Evolutionary conservation across 1,139 yeast species (phyloP).

Genomic region (Yamadazyma oceani): DNA sequence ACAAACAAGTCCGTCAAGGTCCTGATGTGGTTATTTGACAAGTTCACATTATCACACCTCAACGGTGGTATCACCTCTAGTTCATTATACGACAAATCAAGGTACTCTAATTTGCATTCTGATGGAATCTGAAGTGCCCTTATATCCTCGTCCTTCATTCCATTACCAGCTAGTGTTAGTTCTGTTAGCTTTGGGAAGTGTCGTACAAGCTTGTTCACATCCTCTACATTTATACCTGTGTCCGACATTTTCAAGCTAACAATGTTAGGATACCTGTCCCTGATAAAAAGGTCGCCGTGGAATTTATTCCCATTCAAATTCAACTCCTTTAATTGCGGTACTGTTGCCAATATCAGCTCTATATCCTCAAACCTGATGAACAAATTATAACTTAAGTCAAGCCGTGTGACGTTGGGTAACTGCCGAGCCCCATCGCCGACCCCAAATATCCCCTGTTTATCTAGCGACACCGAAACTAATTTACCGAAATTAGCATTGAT

Average conservation of each 20-base stretch:
- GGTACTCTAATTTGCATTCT: conserved; percentile 14
- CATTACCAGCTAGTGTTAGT: conserved; percentile 52
- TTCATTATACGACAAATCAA: conserved; percentile 50
- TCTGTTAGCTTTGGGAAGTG: conserved; percentile 45
- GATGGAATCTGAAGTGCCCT: conserved; percentile 3
- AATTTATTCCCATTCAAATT: conserved; percentile 62
- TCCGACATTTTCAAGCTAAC: conserved; percentile 28
- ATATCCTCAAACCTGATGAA: conserved; percentile 43
- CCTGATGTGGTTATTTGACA: conserved; percentile 29
- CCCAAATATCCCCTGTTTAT: conserved; percentile 16
- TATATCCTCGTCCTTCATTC: conserved; percentile 26
- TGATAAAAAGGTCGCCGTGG: conserved; percentile 22
- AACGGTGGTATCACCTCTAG: conserved; percentile 33
- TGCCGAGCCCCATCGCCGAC: no score
- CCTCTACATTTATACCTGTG: conserved; percentile 25
- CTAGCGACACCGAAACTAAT: conserved; percentile 52
- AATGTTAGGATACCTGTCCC: conserved; percentile 22
- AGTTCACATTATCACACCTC: conserved; percentile 13
- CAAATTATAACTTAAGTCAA: conserved; percentile 68
- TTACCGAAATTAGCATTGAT: conserved; percentile 47
- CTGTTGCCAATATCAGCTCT: conserved; percentile 29
- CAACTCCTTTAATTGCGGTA: conserved; percentile 43
- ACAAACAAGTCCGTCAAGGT: conserved; percentile 7
- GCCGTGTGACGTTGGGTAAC: conserved; percentile 27
- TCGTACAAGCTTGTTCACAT: conserved; percentile 26